Percentiles rank a stretch among this genome's conserved stretches.
These are phyloP conservation scores for Coniosporium tulheliwenetii DNA, from an alignment of 2,329 filamentous ascomycete species.

Conservation along the genomic window DNA sequence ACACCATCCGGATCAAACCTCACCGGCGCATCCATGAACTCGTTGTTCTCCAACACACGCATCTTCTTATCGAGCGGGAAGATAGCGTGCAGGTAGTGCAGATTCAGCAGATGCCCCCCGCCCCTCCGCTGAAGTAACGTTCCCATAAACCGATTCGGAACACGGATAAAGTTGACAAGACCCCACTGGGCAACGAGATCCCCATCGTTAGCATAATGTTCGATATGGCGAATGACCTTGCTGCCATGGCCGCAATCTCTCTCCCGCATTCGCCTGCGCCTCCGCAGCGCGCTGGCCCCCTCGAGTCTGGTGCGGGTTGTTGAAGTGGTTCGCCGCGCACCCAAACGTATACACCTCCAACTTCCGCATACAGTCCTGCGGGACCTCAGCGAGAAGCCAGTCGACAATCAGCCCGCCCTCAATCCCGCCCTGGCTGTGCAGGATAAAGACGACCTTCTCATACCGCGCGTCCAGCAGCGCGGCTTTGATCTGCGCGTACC, in stretches of 20 bases:
- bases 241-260: not conserved
- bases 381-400: constrained; percentile 59
- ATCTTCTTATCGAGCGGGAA: constrained; percentile 24
- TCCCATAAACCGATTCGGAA: constrained; percentile 33
- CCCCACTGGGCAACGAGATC: constrained; percentile 67
- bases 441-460: constrained; percentile 55
- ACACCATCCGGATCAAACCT: not conserved
- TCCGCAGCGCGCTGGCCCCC: too few species aligned
- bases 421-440: constrained; percentile 67
- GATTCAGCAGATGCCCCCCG: constrained; percentile 27
- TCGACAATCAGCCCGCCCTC: constrained; percentile 35
- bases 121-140: constrained; percentile 28
- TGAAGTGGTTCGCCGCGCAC: constrained; percentile 44
- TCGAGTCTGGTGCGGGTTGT: not conserved
- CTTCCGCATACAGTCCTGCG: constrained; percentile 48
- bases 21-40: not conserved
- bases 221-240: constrained; percentile 50
- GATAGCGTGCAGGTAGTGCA: constrained; percentile 45
- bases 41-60: not conserved
- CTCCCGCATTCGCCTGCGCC: too few species aligned
- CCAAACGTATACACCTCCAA: constrained; percentile 66
- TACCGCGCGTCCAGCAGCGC: constrained; percentile 45
- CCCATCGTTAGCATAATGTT: constrained; percentile 62
- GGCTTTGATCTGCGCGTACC: constrained; percentile 48
- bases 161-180: constrained; percentile 49